phyloP scores from a whole-genome alignment of 306 rosid species.

The Vachellia collinsii region DNA sequence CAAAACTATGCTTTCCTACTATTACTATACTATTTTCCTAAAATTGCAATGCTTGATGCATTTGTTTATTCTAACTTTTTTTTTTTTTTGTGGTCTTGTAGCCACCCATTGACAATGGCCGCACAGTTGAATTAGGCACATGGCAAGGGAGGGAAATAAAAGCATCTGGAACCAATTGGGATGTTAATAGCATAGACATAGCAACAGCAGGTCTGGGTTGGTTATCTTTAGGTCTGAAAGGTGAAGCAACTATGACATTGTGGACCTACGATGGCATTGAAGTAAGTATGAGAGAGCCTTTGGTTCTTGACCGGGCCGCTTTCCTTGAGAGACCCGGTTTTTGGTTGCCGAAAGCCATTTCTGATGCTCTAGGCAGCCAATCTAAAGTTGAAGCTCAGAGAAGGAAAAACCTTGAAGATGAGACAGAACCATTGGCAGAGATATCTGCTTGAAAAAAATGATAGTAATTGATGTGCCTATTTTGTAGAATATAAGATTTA shows the following conservation, averaged over 20 bases:
- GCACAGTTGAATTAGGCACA: constrained; percentile 61
- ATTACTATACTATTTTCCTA: not conserved
- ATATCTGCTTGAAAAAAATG: constrained; percentile 47
- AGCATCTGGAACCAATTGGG: constrained; percentile 85
- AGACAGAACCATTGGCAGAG: constrained; percentile 45
- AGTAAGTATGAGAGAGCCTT: constrained; percentile 76
- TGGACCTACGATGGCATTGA: constrained; percentile 80
- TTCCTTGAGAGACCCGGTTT: constrained; percentile 82
- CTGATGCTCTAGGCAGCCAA: constrained; percentile 69
- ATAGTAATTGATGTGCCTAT: constrained; percentile 20
- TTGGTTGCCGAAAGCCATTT: constrained; percentile 81
- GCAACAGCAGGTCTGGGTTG: constrained; percentile 86
- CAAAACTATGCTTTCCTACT: not conserved
- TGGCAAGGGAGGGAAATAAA: constrained; percentile 76
- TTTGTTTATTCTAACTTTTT: not conserved
- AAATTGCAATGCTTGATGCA: not conserved
- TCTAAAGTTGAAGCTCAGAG: constrained; percentile 67
- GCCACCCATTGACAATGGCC: constrained; percentile 78
- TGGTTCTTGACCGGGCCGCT: constrained; percentile 87
- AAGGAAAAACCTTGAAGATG: constrained; percentile 56
- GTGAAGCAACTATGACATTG: constrained; percentile 79
- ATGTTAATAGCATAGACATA: constrained; percentile 76
- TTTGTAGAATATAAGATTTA: constrained; percentile 21
- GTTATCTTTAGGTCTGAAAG: constrained; percentile 84
- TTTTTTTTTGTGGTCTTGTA: constrained; percentile 26